Evolutionary conservation across 2,329 filamentous ascomycete genomes (phyloP), one percentile per base, ranked within the genome.

Genomic region (Herpotrichia juniperi): DNA sequence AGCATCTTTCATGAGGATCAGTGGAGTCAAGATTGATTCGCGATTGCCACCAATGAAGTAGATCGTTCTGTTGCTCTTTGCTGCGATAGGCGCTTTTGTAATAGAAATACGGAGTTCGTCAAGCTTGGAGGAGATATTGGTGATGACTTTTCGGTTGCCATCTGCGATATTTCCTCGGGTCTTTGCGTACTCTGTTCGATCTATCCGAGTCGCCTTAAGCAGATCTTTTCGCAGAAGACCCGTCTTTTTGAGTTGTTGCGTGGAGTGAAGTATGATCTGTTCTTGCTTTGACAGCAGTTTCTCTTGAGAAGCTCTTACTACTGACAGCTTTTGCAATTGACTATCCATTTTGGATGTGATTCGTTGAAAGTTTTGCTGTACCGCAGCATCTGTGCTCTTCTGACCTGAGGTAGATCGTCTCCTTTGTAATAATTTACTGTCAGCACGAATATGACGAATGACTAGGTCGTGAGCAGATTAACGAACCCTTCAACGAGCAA

Each of bases 1-100:
- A 25, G 10, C 25, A 22, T 39, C 30, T 50, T 45, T 44, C 5
- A 50, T 44, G 5, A 50, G 26, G 21, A 50, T 17, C 5, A 50
- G 21, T 11, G 48, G 39, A 16, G 30, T 22, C 17, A 50, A 26
- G 11, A 42, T 32, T 9, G 48, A 34, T 34, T 50, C 30, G 9
- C 26, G 25, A 16, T 28, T 19, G 17, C 32, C 35, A 14, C 48
- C 48, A 21, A 50, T 28, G 31, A 44, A 50, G 9, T 44, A 10
- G 14, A 50, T 44, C 40, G 44, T 30, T 6, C 48, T 39, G 21
- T 44, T 50, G 28, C 21, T 50, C 21, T 4, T 45, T 11, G 48
- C 48, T 39, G 22, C 30, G 12, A 43, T 4, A 14, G 22, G 21
- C 24, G 42, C 14, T 35, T 19, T 28, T 6, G 42, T 8, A 7